Conservation (phyloP, 495 filamentous ascomycete genomes). For the Podospora bellae-mahoneyi region DNA sequence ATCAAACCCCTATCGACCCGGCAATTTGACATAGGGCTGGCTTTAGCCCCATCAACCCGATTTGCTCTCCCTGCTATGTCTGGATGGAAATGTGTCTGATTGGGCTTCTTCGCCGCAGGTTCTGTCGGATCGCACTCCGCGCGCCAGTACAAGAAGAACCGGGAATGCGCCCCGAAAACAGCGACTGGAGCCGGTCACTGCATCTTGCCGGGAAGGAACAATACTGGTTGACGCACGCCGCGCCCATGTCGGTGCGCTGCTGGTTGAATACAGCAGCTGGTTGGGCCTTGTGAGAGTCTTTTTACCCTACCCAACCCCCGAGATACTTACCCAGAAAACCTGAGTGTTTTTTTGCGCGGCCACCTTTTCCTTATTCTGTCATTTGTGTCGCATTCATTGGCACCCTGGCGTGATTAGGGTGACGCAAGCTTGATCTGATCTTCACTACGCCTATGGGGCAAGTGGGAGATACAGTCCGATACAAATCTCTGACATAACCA, state of each 20-base stretch:
- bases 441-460: background rate
- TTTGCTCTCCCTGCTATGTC: slow-evolving; percentile 15
- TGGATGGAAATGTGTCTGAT: slow-evolving; percentile 8
- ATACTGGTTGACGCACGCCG: slow-evolving; percentile 12
- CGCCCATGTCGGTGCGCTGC: slow-evolving; percentile 9
- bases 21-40: slow-evolving; percentile 31
- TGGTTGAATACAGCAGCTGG: slow-evolving; percentile 3
- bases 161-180: slow-evolving; percentile 30
- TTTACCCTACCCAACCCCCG: background rate
- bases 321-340: background rate
- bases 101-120: slow-evolving; percentile 13
- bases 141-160: slow-evolving; percentile 18
- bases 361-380: slow-evolving; percentile 15
- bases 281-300: background rate
- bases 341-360: slow-evolving; percentile 19
- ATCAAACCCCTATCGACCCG: slow-evolving; percentile 23
- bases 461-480: background rate
- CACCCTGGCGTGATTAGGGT: slow-evolving; percentile 19
- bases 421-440: slow-evolving; percentile 12
- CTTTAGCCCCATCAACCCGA: slow-evolving; percentile 31
- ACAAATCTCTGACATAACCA: slow-evolving; percentile 11
- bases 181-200: slow-evolving; percentile 24
- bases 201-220: slow-evolving; percentile 24
- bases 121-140: slow-evolving; percentile 3
- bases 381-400: slow-evolving; percentile 25